Conservation (phyloP, 768 basidiomycete genomes). For the Dendrothele bispora region DNA sequence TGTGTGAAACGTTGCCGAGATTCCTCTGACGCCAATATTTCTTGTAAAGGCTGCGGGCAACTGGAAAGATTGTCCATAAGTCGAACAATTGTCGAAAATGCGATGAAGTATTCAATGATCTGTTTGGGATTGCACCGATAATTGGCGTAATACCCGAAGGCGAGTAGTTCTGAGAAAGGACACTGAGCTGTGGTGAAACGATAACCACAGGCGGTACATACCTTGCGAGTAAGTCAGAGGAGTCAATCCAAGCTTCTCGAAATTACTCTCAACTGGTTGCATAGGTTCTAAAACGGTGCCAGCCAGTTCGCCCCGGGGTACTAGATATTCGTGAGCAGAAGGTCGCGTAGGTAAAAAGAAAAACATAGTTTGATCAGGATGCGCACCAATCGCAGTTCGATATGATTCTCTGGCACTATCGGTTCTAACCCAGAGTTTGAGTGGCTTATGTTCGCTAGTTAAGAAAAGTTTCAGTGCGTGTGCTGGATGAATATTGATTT, state of each 20-base stretch:
- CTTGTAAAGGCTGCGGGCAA: constrained; percentile 51
- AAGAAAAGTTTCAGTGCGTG: constrained; percentile 17
- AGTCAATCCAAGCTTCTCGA: constrained; percentile 1
- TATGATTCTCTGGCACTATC: constrained; percentile 69
- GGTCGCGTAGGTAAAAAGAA: neutral
- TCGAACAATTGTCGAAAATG: constrained; percentile 51
- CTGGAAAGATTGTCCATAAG: constrained; percentile 47
- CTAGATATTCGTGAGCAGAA: neutral
- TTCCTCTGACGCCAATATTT: constrained; percentile 59
- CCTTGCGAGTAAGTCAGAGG: constrained; percentile 54
- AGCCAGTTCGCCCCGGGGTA: constrained; percentile 3
- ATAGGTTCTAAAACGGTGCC: neutral
- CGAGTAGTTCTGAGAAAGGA: constrained; percentile 55
- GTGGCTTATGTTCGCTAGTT: constrained; percentile 41
- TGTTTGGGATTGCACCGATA: constrained; percentile 74
- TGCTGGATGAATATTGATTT: constrained; percentile 32
- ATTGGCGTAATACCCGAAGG: constrained; percentile 80
- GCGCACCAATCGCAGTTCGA: constrained; percentile 72
- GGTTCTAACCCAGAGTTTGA: constrained; percentile 48
- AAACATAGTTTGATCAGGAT: constrained; percentile 70
- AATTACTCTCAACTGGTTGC: neutral
- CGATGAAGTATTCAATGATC: constrained; percentile 65
- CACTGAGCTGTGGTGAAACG: constrained; percentile 1
- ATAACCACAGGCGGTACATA: constrained; percentile 26
- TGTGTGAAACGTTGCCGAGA: constrained; percentile 55